Evolutionary conservation across 2,329 filamentous ascomycete genomes (phyloP), one percentile per base, ranked within the genome.

Genomic region (Alternaria gaisen): DNA sequence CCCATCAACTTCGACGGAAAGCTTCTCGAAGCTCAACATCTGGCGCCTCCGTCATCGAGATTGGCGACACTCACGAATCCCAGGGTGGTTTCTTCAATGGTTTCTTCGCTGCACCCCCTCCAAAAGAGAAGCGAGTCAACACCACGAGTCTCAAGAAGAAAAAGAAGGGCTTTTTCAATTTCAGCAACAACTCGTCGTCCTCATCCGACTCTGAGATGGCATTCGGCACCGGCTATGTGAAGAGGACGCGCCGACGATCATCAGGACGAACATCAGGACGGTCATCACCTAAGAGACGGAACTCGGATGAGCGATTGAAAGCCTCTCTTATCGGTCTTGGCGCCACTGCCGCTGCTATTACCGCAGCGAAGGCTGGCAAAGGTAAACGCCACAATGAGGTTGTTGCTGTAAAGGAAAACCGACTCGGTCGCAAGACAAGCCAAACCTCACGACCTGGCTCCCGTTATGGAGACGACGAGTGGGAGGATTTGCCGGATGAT

Each of bases 31-130:
- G 76, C 65, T 78, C 77, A 36, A 59, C 72, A 11, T 72, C 70
- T 42, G 84, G 84, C 42, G 86, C 84, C 16, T 90, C 88, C 2
- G 83, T 88, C 57, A 78, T 91, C 55, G 89, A 92, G 70, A 88
- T 92, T 53, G 91, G 90, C 50, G 84, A 83, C 40, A 80, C 82
- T 47, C 82, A 83, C 53, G 82, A 80, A 60, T 81, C 81, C 7
- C 80, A 83, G 56, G 67, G 72, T 22, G 73, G 73, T 28, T 72
- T 80, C 32, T 79, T 81, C 41, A 83, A 85, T 61, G 86, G 88
- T 40, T 83, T 87, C 55, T 80, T 93, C 57, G 83, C 87, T 16
- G 91, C 92, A 72, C 70, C 74, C 36, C 69, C 75, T 14, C 69
- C 71, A 5, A 76, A 77, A 57, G 62, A 73, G 43, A 76, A 76